phyloP scores from a whole-genome alignment of 139 green algal species.

The Micractinium conductrix region DNA sequence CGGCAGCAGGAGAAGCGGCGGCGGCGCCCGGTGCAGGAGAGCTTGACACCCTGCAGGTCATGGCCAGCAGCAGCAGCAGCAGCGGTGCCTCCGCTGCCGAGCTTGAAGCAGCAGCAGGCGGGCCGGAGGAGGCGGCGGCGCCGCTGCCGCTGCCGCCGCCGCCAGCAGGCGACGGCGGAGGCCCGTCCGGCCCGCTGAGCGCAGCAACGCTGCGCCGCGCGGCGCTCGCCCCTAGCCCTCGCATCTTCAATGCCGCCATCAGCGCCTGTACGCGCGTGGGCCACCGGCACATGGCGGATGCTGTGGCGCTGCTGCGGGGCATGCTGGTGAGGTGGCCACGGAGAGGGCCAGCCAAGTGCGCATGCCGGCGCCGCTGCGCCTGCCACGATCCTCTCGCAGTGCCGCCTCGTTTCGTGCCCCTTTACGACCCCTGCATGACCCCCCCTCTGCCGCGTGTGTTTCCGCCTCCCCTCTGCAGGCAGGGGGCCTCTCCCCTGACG shows the following conservation, averaged over 20 bases:
- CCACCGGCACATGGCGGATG: conserved; percentile 10
- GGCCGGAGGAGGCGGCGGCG: background rate
- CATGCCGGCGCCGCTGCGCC: no score
- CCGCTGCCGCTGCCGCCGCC: no score
- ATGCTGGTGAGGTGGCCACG: background rate
- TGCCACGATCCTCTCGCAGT: no score
- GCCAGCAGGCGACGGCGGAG: background rate
- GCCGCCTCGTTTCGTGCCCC: no score
- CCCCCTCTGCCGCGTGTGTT: no score
- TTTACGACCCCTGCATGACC: no score
- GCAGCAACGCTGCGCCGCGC: background rate
- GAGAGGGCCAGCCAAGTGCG: no score
- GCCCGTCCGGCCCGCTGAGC: conserved; percentile 8
- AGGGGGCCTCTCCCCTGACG: conserved; percentile 40
- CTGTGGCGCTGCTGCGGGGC: conserved; percentile 55
- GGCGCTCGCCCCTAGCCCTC: background rate
- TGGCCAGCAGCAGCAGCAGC: conserved; percentile 1
- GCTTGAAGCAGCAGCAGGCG: background rate
- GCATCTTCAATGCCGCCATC: conserved; percentile 28
- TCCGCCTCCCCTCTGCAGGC: background rate
- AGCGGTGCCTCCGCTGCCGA: background rate
- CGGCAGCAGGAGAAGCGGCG: background rate
- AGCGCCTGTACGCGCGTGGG: conserved; percentile 27
- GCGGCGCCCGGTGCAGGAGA: no score
- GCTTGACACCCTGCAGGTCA: no score